A percentile compares a stretch with the other conserved stretches of the same genome.
Conservation (phyloP, 2,329 filamentous ascomycete species). For the Aspergillus pseudoviridinutans region DNA sequence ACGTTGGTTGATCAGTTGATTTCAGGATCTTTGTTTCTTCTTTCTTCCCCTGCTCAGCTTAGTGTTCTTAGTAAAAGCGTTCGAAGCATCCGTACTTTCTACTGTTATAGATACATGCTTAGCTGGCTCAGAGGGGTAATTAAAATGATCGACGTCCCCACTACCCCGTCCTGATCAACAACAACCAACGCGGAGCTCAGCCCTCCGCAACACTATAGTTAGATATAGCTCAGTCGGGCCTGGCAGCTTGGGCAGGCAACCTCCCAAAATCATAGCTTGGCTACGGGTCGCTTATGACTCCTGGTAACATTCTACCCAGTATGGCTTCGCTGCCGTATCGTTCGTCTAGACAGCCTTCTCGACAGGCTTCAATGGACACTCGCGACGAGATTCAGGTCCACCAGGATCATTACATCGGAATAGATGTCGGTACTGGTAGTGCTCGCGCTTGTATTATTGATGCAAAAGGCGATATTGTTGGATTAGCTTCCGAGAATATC, state of each 20-base stretch:
- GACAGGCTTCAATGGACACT: conserved; percentile 41
- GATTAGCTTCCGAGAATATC: conserved; percentile 68
- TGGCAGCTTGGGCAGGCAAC: not conserved
- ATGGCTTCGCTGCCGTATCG: conserved; percentile 34
- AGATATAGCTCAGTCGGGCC: not conserved
- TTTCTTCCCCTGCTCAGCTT: too few species aligned
- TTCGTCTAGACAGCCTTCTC: conserved; percentile 30
- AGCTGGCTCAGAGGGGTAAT: too few species aligned
- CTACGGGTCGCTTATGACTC: not conserved
- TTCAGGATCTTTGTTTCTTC: too few species aligned
- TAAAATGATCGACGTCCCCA: too few species aligned
- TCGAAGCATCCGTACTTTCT: too few species aligned
- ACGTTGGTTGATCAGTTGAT: too few species aligned
- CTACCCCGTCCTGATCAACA: too few species aligned
- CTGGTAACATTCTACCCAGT: not conserved
- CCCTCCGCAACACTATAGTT: not conserved
- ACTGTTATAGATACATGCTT: too few species aligned
- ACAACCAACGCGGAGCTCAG: not conserved
- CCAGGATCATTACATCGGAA: conserved; percentile 68
- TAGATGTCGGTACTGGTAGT: conserved; percentile 95
- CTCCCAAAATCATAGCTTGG: too few species aligned
- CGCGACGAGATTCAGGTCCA: conserved; percentile 56
- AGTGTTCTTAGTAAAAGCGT: too few species aligned
- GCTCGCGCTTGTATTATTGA: conserved; percentile 96
- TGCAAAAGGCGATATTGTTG: conserved; percentile 78